Evolutionary conservation across 2,329 filamentous ascomycete genomes (phyloP).

Genomic region (Colletotrichum abscissum): DNA sequence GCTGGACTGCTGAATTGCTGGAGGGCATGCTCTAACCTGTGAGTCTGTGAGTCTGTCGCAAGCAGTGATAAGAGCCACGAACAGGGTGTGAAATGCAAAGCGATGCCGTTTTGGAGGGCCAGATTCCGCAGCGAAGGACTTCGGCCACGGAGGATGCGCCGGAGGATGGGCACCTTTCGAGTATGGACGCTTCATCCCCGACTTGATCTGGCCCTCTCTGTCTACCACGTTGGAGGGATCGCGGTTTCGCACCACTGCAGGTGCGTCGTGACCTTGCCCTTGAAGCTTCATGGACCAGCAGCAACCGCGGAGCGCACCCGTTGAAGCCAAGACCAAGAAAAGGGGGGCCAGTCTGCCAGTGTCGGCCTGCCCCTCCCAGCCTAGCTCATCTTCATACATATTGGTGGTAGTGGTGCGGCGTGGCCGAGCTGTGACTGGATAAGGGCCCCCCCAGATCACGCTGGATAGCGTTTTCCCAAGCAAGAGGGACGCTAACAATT

Average conservation of each 20-base stretch:
- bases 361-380: slow-evolving; percentile 4
- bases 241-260: slow-evolving; percentile 26
- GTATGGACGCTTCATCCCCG: slow-evolving; percentile 13
- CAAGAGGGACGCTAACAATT: slow-evolving; percentile 29
- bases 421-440: slow-evolving; percentile 1
- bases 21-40: neutral
- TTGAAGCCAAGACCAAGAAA: slow-evolving; percentile 16
- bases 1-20: neutral
- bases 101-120: slow-evolving; percentile 3
- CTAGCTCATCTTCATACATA: neutral
- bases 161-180: slow-evolving; percentile 26
- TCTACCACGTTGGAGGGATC: slow-evolving; percentile 12
- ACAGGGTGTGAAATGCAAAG: neutral
- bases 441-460: neutral
- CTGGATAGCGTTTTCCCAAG: slow-evolving; percentile 6
- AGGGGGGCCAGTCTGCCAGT: neutral
- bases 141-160: slow-evolving; percentile 15
- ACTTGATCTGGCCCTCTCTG: neutral
- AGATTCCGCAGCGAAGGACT: slow-evolving; percentile 9
- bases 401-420: neutral
- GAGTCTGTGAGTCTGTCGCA: neutral
- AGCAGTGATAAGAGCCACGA: neutral
- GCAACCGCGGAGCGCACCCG: slow-evolving; percentile 24
- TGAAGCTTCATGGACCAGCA: neutral
- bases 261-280: slow-evolving; percentile 20